Conservation (phyloP, 345 rosid species). For the Eucalyptus pauciflora region DNA sequence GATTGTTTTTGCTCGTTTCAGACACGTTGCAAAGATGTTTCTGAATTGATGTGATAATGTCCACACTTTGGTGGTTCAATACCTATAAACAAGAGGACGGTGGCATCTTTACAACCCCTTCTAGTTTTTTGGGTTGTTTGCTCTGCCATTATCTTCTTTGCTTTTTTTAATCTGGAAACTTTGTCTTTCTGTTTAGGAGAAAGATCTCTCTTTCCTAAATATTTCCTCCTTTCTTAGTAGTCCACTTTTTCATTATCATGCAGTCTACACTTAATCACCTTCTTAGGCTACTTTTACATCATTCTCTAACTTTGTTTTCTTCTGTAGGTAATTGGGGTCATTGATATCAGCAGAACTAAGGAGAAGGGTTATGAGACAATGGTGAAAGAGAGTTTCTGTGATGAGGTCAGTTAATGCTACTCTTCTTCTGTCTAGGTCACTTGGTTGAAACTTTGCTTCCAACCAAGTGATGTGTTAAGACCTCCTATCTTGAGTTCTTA, state of each 20-base stretch:
- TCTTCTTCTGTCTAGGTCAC: background rate
- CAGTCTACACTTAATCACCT: background rate
- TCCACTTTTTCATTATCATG: background rate
- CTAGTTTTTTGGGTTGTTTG: background rate
- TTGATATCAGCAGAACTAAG: conserved; percentile 75
- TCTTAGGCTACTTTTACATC: background rate
- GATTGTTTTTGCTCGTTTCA: background rate
- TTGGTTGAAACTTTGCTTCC: background rate
- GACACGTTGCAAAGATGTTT: background rate
- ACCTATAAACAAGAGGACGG: background rate
- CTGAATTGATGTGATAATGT: background rate
- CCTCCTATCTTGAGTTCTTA: background rate
- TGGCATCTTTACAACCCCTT: background rate
- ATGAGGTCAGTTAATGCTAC: conserved; percentile 47
- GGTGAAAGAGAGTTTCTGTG: conserved; percentile 86
- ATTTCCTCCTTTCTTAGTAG: background rate
- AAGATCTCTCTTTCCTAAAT: background rate
- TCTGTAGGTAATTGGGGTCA: conserved; percentile 75
- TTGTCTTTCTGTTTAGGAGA: background rate
- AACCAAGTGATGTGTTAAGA: background rate
- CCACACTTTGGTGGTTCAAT: background rate
- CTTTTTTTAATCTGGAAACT: background rate
- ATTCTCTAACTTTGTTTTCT: background rate
- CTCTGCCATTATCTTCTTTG: background rate
- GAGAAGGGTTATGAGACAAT: conserved; percentile 78